These are phyloP conservation scores for Colletotrichum sp. DNA, from an alignment of 2,329 filamentous ascomycete genomes.

Conservation along the genomic window DNA sequence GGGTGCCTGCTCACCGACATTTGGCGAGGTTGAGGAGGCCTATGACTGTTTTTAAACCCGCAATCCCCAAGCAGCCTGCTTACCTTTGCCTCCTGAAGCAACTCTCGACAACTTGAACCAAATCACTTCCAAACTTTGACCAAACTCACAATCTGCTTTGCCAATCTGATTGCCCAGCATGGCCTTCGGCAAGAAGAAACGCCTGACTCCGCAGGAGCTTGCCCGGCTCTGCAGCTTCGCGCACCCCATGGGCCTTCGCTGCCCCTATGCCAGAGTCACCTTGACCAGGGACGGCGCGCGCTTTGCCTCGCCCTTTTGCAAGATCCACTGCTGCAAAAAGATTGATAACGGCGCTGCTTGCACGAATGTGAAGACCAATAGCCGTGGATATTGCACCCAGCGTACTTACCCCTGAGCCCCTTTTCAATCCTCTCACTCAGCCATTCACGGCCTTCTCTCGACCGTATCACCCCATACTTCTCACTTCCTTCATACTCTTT, in stretches of 20 bases:
- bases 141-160: background rate
- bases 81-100: background rate
- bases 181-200: background rate
- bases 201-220: constrained; percentile 5
- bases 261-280: constrained; percentile 1
- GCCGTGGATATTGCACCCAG: constrained; percentile 11
- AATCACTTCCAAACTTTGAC: background rate
- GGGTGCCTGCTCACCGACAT: constrained; percentile 14
- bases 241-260: constrained; percentile 3
- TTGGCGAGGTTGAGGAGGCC: background rate
- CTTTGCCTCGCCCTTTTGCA: constrained; percentile 10
- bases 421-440: background rate
- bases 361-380: constrained; percentile 9
- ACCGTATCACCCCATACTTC: background rate
- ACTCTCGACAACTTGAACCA: background rate
- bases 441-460: background rate
- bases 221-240: constrained; percentile 13
- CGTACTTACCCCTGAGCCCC: background rate
- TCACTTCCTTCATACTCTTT: background rate
- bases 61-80: background rate
- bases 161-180: background rate
- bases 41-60: background rate
- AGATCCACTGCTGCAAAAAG: constrained; percentile 21
- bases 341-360: constrained; percentile 11
- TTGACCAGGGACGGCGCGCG: constrained; percentile 8